Evolutionary conservation across 2,329 filamentous ascomycete genomes (phyloP).

Genomic region (Xylariales sp.): DNA sequence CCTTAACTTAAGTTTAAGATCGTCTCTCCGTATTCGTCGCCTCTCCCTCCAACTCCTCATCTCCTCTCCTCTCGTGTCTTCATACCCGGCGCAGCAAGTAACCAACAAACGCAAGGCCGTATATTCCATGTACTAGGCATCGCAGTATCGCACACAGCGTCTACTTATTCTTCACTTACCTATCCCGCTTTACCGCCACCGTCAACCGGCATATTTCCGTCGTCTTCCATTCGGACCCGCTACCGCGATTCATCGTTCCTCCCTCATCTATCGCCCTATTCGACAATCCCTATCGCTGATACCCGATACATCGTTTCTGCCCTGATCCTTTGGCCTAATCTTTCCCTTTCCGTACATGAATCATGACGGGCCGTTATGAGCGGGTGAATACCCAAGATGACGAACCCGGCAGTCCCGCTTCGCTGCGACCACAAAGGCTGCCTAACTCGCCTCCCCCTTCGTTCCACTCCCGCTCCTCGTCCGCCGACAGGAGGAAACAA

Average conservation of each 20-base stretch:
- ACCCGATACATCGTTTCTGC: not conserved
- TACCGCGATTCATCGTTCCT: not conserved
- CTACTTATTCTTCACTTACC: not conserved
- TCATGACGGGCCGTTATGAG: conserved; percentile 68
- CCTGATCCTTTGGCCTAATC: too few relatives aligned
- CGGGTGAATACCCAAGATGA: conserved; percentile 70
- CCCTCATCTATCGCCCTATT: not conserved
- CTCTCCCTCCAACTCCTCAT: conserved; percentile 21
- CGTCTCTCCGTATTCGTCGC: conserved; percentile 9
- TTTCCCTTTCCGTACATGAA: conserved; percentile 24
- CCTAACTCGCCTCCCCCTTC: conserved; percentile 79
- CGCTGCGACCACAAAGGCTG: conserved; percentile 52
- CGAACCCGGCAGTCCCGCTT: conserved; percentile 54
- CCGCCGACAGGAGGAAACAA: conserved; percentile 61
- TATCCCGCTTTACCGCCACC: not conserved
- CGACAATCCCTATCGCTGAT: not conserved
- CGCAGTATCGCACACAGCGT: too few relatives aligned
- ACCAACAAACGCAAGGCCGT: too few relatives aligned
- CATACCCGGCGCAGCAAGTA: too few relatives aligned
- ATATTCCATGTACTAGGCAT: too few relatives aligned
- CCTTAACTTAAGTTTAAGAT: not conserved
- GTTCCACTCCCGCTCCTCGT: conserved; percentile 86
- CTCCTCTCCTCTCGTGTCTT: not conserved
- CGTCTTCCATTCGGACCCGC: not conserved
- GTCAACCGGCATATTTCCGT: not conserved